Conservation (phyloP, 306 rosid species). For the Betula pendula region DNA sequence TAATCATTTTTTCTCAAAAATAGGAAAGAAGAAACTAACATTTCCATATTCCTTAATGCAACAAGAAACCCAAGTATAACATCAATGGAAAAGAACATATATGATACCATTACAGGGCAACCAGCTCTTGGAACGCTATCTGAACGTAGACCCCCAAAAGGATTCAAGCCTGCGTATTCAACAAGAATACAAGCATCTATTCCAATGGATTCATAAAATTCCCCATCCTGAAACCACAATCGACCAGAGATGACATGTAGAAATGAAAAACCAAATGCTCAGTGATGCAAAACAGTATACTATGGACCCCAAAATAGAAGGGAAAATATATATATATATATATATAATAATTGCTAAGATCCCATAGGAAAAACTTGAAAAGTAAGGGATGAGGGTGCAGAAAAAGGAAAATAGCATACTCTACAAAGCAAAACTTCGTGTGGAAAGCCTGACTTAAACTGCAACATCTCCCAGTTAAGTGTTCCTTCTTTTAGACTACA, state of each 20-base stretch:
- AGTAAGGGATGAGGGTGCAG: neutral
- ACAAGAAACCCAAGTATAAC: slow-evolving; percentile 17
- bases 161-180: slow-evolving; percentile 91
- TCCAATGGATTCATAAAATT: slow-evolving; percentile 88
- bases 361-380: neutral
- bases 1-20: no score
- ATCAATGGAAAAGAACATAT: slow-evolving; percentile 14
- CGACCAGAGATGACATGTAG: neutral
- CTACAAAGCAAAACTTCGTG: slow-evolving; percentile 89
- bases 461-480: slow-evolving; percentile 84
- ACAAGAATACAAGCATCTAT: slow-evolving; percentile 92
- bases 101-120: slow-evolving; percentile 84
- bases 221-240: no score
- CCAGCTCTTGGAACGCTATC: slow-evolving; percentile 93
- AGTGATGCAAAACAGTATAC: neutral
- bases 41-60: neutral
- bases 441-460: slow-evolving; percentile 89
- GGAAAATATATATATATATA: no score
- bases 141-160: slow-evolving; percentile 86
- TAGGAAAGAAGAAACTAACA: no score
- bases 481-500: slow-evolving; percentile 84
- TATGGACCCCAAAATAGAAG: neutral
- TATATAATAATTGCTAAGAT: neutral
- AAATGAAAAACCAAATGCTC: neutral
- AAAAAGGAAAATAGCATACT: slow-evolving; percentile 46